Conservation (phyloP, 768 basidiomycete species). For the Termitomyces sp. region DNA sequence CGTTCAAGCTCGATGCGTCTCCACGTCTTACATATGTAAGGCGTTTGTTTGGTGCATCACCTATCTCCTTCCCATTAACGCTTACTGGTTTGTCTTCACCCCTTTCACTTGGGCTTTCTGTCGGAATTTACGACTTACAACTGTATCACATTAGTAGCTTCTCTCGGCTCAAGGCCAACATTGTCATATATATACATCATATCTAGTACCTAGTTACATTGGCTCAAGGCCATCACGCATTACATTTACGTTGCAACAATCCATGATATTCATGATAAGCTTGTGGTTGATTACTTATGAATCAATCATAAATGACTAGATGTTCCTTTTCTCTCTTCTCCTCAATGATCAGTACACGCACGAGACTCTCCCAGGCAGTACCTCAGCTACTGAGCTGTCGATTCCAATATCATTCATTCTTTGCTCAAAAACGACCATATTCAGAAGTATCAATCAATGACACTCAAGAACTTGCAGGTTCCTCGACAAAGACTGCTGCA, state of each 20-base stretch:
- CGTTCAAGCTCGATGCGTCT: neutral
- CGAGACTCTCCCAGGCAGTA: neutral
- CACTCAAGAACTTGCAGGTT: neutral
- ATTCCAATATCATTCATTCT: neutral
- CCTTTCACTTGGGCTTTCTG: slow-evolving; percentile 5
- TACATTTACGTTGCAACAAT: neutral
- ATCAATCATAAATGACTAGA: neutral
- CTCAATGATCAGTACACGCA: neutral
- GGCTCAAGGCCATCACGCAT: slow-evolving; percentile 18
- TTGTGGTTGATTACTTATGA: too few species aligned
- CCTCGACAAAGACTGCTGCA: neutral
- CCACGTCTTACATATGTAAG: neutral
- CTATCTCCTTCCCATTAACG: neutral
- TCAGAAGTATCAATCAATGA: neutral
- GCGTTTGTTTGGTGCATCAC: neutral
- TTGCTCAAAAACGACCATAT: neutral
- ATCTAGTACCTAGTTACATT: slow-evolving; percentile 12
- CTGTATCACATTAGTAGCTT: slow-evolving; percentile 18
- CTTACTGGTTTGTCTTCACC: slow-evolving; percentile 1
- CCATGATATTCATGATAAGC: neutral
- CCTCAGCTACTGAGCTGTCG: neutral
- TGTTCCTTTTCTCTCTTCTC: too few species aligned
- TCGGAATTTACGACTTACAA: slow-evolving; percentile 15
- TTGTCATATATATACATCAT: slow-evolving; percentile 12
- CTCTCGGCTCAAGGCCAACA: slow-evolving; percentile 16